Base-by-base conservation (phyloP, 148 eudicot species). In the Bassia scoparia region DNA sequence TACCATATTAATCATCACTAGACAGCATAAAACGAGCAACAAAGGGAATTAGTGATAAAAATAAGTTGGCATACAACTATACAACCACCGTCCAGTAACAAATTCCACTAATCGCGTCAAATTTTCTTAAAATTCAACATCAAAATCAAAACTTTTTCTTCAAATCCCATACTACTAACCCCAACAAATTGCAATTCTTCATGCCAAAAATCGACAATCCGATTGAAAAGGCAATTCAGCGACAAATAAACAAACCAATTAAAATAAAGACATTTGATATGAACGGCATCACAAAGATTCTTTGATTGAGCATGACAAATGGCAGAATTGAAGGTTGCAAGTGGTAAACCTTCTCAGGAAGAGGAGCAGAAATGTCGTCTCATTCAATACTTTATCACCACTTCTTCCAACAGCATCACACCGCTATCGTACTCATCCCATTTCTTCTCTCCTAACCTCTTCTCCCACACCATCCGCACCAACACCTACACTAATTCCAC, bases 261-360 rank as follows among this genome's bases (percentile, higher is more conserved):
- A 9, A 34, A 18, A 62, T 41, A 41, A 41, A 3, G 12, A 41
- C 14, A 24, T n/a, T n/a, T 64, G 68, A 23, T 0, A 38, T 64
- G 0, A 64, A n/a, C n/a, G n/a, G 13, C 38, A 31, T 0, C n/a
- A 31, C n/a, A 73, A 35, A 58, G 14, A 4, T 11, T 41, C 12
- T 8, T 8, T 5, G 9, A 37, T 10, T 12, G 52, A 70, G 21
- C 46, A 71, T 20, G 38, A n/a, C 52, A 66, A 0, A 27, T 29
- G 52, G 4, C 0, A 53, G 41, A 75, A n/a, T 0, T 41, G 35
- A 68, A 3, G 18, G 23, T n/a, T 10, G 66, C 18, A 48, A n/a
- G n/a, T n/a, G n/a, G n/a, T n/a, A n/a, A 30, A 90, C 97, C 89
- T 78, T 87, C 48, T 90, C 89, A 35, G 98, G 98, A 15, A 92